These are phyloP conservation scores for Bacidia gigantensis DNA, from an alignment of 495 filamentous ascomycete species.

Conservation along the genomic window DNA sequence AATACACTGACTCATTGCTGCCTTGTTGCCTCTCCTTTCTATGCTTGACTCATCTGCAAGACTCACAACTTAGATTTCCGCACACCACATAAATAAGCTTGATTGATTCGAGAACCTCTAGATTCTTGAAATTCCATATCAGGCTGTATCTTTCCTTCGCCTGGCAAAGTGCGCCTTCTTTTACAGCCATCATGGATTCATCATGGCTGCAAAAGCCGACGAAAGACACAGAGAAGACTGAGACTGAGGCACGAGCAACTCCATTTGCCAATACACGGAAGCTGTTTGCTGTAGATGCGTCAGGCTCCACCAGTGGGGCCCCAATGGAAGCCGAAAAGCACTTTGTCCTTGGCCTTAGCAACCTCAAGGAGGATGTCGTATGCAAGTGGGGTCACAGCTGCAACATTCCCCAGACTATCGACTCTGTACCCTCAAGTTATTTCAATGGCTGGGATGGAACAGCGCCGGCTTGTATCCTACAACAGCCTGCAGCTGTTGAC, in stretches of 20 bases:
- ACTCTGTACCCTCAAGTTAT: not conserved
- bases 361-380: not conserved
- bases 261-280: conserved; percentile 5
- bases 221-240: not conserved
- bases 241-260: not conserved
- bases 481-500: not conserved
- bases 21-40: too few species aligned
- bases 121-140: too few species aligned
- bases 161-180: too few species aligned
- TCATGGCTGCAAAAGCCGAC: not conserved
- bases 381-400: conserved; percentile 1
- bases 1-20: too few species aligned
- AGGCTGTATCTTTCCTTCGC: too few species aligned
- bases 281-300: conserved; percentile 14
- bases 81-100: too few species aligned
- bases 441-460: conserved; percentile 7
- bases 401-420: not conserved
- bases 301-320: conserved; percentile 2
- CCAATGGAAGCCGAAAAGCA: conserved; percentile 8
- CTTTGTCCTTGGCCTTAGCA: not conserved
- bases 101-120: too few species aligned
- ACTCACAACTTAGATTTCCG: too few species aligned
- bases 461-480: conserved; percentile 5
- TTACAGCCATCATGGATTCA: not conserved
- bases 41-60: too few species aligned